Base-by-base conservation (phyloP, 2,329 filamentous ascomycete genomes). In the Pseudocercospora musae region DNA sequence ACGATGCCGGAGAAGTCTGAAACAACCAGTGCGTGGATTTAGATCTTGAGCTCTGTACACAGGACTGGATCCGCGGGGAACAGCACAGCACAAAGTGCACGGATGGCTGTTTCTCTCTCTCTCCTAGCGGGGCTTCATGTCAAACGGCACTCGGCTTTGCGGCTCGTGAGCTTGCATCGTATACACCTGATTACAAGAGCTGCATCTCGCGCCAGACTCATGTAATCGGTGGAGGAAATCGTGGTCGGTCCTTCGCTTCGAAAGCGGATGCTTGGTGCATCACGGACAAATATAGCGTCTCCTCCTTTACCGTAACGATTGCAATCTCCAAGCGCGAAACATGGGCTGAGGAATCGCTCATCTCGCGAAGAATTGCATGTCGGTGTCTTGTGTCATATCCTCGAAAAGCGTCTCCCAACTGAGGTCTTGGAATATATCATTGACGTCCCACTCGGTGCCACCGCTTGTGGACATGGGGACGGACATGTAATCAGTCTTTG, bases 341-440 rank as follows among this genome's bases (percentile, higher is more conserved):
- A 29, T 29, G 9, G 27, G 27, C 27, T 13, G 33, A n/a, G 5
- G 13, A 37, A 6, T 5, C 15, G n/a, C 31, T 59, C 33, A 52
- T 42, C 40, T 54, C 15, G 60, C 23, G 15, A 62, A 65, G 25
- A 66, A 64, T 21, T 64, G 65, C 55, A 65, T 57, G 23, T 65
- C 65, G 2, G 63, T 48, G 18, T 63, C 59, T 31, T 67, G 65
- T 10, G 55, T 57, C 31, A 63, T 62, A 18, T 65, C 59, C 4
- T 68, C 65, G 37, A 69, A 67, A 3, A 69, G 57, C 25, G 66
- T 69, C 48, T 69, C 66, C 67, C 67, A 69, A 13, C 62, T 64
- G 4, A 67, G 37, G 53, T 69, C 63, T 27, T 60, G 61, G 20
- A 69, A 69, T 58, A 69, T 65, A 56, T 69, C 67, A 44, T 67